Evolutionary conservation across 371 early-diverging fungal genomes (phyloP), one percentile per base, ranked within the genome.

Genomic region (Syncephalis plumigaleata): DNA sequence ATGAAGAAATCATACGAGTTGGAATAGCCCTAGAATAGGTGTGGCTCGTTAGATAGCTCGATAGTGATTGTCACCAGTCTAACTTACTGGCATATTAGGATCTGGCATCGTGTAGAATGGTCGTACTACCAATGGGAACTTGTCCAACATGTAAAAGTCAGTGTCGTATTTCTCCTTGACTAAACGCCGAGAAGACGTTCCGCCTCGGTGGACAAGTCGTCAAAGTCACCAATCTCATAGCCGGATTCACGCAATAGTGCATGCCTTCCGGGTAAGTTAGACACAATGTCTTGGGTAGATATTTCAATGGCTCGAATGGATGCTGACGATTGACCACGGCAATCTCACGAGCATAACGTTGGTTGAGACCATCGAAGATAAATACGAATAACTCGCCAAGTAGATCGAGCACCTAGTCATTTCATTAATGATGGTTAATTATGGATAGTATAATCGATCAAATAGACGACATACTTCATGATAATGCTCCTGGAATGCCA

Each of bases 1-100:
- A 99, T 81, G 72, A 99, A 99, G 70, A 99, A 96, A 75, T 99
- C 99, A 67, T 97, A 99, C 20, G 98, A 97, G 81, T 97, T 95
- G 55, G 96, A 89, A 71, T 91, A 94, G 47, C 74, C 31, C 31
- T 31, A 31, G 4, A 31, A 31, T 31, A 31, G 11, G n/a, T n/a
- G n/a, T n/a, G n/a, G n/a, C n/a, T n/a, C n/a, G n/a, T n/a, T n/a
- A n/a, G n/a, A n/a, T n/a, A n/a, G n/a, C n/a, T n/a, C n/a, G n/a
- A n/a, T n/a, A n/a, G n/a, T n/a, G n/a, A n/a, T n/a, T n/a, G n/a
- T n/a, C n/a, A n/a, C n/a, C n/a, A n/a, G n/a, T n/a, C n/a, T n/a
- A n/a, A 31, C 31, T 4, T 31, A 31, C 68, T 47, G 81, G 77
- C 53, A 81, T 66, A 24, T 70, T 56, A 23, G 95, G 84, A 67